Base-by-base conservation (phyloP, 2,329 filamentous ascomycete genomes). In the Exophiala alcalophila region DNA sequence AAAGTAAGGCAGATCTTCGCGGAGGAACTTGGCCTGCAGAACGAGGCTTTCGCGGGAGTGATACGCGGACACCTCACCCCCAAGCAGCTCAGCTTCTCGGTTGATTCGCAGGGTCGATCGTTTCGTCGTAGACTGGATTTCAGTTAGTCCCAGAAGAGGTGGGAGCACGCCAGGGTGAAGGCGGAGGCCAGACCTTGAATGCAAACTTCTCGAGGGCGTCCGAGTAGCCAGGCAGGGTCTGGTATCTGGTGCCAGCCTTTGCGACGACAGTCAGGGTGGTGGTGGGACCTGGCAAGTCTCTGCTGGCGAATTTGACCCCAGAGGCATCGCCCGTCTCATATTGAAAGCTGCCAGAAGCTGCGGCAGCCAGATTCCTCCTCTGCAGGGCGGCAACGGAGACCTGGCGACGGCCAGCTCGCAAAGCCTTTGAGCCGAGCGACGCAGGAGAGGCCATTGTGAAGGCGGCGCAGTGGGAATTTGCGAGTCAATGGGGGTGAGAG, bases 1-100 rank as follows among this genome's bases (percentile, higher is more conserved):
- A 68, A 95, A 98, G 80, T 97, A 98, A 57, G 92, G 92, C 57
- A 98, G 81, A 66, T 98, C 90, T 65, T 92, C 83, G 65, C 88
- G 83, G 57, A 98, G 81, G 78, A 98, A 98, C 74, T 85, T 94
- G 65, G 92, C 87, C 69, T 91, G 83, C 61, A 98, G 73, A 48
- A 98, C 81, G 53, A 98, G 73, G 64, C 89, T 89, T 76, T 98
- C 92, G 64, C 91, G 85, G 59, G 88, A 90, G 73, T 96, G 89
- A 69, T 86, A 87, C 55, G 91, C 77, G 59, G 74, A 78, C 72
- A 97, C 81, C 79, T 91, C 83, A 61, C 88, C 88, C 65, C 94
- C 92, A 55, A 98, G 81, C 50, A 98, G 84, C 73, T 98, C 92
- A 61, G 87, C 80, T 74, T 98, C 92, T 74, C 92, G 86, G 64